Evolutionary conservation across 352 stramenopile genomes (phyloP), one percentile per base, ranked within the genome.

Genomic region (Plasmopara viticola): DNA sequence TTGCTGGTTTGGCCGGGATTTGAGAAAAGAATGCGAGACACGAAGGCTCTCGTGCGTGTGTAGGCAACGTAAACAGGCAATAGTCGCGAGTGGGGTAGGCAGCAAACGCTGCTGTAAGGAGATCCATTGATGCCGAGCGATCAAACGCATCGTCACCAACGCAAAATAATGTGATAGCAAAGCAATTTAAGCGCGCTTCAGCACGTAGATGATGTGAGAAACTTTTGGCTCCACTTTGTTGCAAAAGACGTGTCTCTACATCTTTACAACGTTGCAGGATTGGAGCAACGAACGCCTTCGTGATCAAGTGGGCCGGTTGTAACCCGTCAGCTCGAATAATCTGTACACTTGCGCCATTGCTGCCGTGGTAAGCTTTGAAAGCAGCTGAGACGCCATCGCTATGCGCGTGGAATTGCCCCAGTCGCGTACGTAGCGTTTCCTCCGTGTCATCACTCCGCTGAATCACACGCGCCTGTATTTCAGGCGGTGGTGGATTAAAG

Each of bases 401-500:
- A 61, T 93, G 81, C 10, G 69, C 70, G 58, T 97, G 84, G 49
- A 86, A 97, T 53, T 89, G 85, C 20, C 91, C 74, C n/a, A 97
- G 64, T 10, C 92, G 73, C 14, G 84, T 89, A 40, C 79, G 83
- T 25, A 97, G 75, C 40, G 93, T 97, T 15, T 94, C 84, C 52
- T 97, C 88, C 3, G 87, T 97, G 68, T 97, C 90, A 64, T 98
- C 92, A n/a, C 73, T 89, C 31, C 90, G 74, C 61, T 98, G 90
- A 43, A 94, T 60, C 5, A 90, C 74, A 77, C 62, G 53, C 7
- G 31, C 30, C 15, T 97, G 72, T 28, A 79, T 68, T 30, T 84
- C 84, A 8, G 56, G 60, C 5, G 78, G 72, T 15, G 96, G 96
- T n/a, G 94, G 93, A 50, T 97, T 96, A 70, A 96, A 98, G 58